These are phyloP conservation scores for Chlamydomonas schloesseri DNA, from an alignment of 139 green algal genomes.

Conservation along the genomic window DNA sequence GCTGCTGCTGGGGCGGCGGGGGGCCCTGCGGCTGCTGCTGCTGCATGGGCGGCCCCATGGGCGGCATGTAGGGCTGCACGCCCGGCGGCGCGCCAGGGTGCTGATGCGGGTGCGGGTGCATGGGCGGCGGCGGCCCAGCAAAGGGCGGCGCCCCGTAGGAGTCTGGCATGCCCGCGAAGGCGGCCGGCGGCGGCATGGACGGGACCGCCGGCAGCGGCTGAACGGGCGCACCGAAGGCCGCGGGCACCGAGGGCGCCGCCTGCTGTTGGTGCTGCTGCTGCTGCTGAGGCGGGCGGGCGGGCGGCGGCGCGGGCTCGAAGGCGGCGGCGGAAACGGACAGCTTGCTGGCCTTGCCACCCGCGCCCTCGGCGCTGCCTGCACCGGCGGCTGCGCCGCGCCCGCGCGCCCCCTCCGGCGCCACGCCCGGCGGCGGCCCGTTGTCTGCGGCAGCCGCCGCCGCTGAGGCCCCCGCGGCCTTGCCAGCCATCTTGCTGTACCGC, in stretches of 20 bases:
- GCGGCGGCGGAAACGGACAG: constrained; percentile 26
- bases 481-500: constrained; percentile 40
- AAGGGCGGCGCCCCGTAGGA: not conserved
- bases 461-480: not conserved
- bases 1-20: not conserved
- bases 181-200: not conserved
- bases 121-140: not conserved
- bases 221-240: constrained; percentile 9
- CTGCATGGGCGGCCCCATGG: not conserved
- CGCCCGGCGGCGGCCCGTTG: too few species aligned
- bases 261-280: not conserved
- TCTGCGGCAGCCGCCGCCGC: not conserved
- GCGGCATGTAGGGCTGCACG: not conserved
- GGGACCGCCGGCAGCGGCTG: not conserved
- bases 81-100: not conserved
- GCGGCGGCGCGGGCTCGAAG: constrained; percentile 19
- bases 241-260: not conserved
- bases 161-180: not conserved
- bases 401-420: not conserved
- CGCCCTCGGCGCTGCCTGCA: too few species aligned
- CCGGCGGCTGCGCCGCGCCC: too few species aligned
- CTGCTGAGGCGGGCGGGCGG: not conserved
- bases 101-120: not conserved
- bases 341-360: constrained; percentile 1
- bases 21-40: not conserved